phyloP scores from a whole-genome alignment of 2,329 filamentous ascomycete genomes.

The Colletotrichum coccodes region DNA sequence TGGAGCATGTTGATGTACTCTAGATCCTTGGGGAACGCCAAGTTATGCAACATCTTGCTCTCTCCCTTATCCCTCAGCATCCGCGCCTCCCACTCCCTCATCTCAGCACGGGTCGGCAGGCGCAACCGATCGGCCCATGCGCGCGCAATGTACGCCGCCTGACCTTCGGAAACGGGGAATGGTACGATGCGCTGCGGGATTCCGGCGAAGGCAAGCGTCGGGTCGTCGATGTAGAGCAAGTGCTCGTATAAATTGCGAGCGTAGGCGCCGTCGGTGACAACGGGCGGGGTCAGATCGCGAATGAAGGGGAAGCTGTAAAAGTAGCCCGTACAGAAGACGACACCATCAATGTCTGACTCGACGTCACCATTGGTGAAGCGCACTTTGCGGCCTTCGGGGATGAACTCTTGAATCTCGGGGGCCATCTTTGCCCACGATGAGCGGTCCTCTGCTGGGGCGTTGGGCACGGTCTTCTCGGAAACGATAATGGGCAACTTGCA shows the following conservation, averaged over 20 bases:
- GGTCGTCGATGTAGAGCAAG: conserved; percentile 71
- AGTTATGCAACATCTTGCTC: conserved; percentile 50
- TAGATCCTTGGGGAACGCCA: conserved; percentile 63
- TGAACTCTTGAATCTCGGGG: conserved; percentile 59
- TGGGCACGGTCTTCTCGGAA: conserved; percentile 56
- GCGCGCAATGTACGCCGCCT: conserved; percentile 73
- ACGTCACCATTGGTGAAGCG: conserved; percentile 73
- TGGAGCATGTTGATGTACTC: conserved; percentile 69
- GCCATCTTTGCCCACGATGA: conserved; percentile 45
- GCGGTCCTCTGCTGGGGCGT: conserved; percentile 38
- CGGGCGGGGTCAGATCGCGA: conserved; percentile 51
- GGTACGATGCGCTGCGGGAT: conserved; percentile 77
- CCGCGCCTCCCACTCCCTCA: conserved; percentile 69
- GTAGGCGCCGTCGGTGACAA: conserved; percentile 69
- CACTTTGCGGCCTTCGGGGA: conserved; percentile 54
- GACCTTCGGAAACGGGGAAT: conserved; percentile 76
- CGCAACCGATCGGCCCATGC: conserved; percentile 71
- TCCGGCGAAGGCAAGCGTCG: conserved; percentile 73
- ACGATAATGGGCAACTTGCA: conserved; percentile 65
- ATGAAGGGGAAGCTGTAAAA: conserved; percentile 86
- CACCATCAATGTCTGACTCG: conserved; percentile 75
- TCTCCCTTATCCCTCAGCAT: conserved; percentile 61
- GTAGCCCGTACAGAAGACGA: conserved; percentile 92
- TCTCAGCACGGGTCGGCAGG: conserved; percentile 63
- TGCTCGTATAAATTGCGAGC: conserved; percentile 74